Evolutionary conservation across 805 yeast genomes (phyloP), one percentile per base, ranked within the genome.

Genomic region (Teunomyces panamensis): DNA sequence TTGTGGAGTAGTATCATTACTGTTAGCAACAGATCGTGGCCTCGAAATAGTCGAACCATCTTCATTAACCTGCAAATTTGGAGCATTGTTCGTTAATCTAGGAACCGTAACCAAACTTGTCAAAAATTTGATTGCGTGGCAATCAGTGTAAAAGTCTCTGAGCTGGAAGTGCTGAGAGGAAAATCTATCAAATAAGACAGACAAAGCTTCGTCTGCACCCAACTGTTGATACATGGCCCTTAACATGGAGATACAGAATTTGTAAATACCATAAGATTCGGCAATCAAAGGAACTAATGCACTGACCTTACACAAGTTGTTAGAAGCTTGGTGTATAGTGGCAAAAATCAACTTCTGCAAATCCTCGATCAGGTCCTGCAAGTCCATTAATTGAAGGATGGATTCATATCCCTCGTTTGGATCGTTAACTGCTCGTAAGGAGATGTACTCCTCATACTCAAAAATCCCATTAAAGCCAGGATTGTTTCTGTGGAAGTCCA

Each of bases 361-460:
- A 51, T 85, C 86, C 61, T 88, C 92, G 45, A 90, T 80, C 16
- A 82, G 73, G 60, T 92, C 97, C 66, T 90, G 97, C 48, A 92
- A 71, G 39, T 82, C 81, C 88, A 89, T 84, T 57, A 92, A 73
- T 62, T 89, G 97, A 53, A 89, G 64, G 51, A 92, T 82, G 0
- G 96, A 84, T 61, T 92, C 96, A 63, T 86, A 91, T 5, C 98
- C 98, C 68, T 90, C 96, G 62, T 92, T 90, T 5, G 97, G 97
- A 64, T 92, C 96, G 58, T 89, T 84, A 33, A 89, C 95, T 2
- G 90, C 83, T 49, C 88, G 80, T 55, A 92, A 75, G 3, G 97
- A 88, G 39, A 91, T 83, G 62, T 92, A 94, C 64, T 92, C 99
- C 65, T 90, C 96, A 62, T 92, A 94, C 63, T 92, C 99, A 66